Evolutionary conservation across 306 rosid species (phyloP), one percentile per base, ranked within the genome.

Genomic region (Cucurbita ficifolia): DNA sequence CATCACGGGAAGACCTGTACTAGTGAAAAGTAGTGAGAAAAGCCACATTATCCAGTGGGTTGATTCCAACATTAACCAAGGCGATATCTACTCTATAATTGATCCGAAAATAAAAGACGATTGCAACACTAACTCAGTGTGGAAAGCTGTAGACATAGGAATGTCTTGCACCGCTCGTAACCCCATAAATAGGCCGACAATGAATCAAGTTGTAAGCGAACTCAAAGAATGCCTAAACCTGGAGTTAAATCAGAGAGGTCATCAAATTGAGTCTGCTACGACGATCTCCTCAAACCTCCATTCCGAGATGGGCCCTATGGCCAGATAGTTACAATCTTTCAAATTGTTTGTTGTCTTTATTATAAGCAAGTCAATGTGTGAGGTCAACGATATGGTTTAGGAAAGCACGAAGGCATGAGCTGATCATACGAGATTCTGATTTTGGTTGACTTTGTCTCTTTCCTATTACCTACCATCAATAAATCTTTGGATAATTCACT

Each of bases 31-130:
- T 3, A 50, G 40, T 43, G 73, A 68, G 7, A 21, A 24, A 46
- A 46, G 73, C 48, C 55, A 68, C 73, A 68, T 68, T 46, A 46
- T 46, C 3, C 55, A 68, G 7, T 68, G 73, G 73, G 73, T 68
- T 14, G 56, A 46, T 68, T 45, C 21, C 6, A 68, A 13, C 22
- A 46, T 68, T 3, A 46, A 46, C n/a, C 73, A 68, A 68, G 73
- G 73, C 2, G 73, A 68, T 14, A 68, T 68, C 39, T 43, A 68
- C 22, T 22, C 73, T 6, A 19, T 68, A 10, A 40, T 40, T 24
- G 48, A 8, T 24, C 53, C 29, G 22, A 29, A 33, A 11, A 73
- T 42, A 6, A 45, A 48, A 36, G 70, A 24, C 7, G 56, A 43
- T 22, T 68, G 73, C 73, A 68, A 68, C 7, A 45, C 52, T 6